phyloP scores from a whole-genome alignment of 2,329 filamentous ascomycete species.

The Ceratocystis destructans region DNA sequence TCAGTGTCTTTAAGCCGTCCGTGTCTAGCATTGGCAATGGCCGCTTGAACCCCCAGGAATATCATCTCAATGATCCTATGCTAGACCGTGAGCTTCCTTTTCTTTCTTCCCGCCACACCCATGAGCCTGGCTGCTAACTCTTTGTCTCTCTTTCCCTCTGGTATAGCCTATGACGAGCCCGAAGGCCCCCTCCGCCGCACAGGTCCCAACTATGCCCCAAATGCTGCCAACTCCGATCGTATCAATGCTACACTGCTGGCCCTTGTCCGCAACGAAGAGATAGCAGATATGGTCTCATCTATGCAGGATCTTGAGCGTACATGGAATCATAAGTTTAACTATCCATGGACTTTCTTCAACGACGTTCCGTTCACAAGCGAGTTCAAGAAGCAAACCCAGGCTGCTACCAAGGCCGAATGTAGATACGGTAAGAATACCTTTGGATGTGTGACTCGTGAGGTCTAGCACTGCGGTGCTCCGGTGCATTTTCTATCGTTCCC shows the following conservation, averaged over 20 bases:
- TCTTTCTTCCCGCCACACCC: not conserved
- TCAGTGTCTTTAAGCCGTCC: conserved; percentile 54
- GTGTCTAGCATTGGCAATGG: conserved; percentile 28
- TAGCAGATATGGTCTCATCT: conserved; percentile 67
- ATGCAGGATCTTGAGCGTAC: conserved; percentile 88
- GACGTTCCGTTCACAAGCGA: conserved; percentile 86
- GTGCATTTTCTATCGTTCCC: not conserved
- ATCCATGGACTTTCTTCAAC: conserved; percentile 99
- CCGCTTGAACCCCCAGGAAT: conserved; percentile 28
- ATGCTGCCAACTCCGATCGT: conserved; percentile 61
- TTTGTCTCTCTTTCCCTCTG: not conserved
- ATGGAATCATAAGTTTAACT: conserved; percentile 99
- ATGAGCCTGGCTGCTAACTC: conserved; percentile 2
- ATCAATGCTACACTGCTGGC: conserved; percentile 89
- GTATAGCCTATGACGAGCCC: conserved; percentile 69
- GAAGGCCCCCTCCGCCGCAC: conserved; percentile 60
- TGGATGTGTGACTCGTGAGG: not conserved
- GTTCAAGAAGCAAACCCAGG: conserved; percentile 72
- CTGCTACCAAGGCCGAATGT: conserved; percentile 75
- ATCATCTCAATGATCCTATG: conserved; percentile 69
- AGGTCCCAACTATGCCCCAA: conserved; percentile 62
- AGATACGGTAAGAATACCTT: conserved; percentile 50
- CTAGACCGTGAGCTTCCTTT: conserved; percentile 55
- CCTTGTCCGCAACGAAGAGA: conserved; percentile 82
- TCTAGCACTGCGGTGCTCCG: not conserved